phyloP scores from a whole-genome alignment of 768 basidiomycete genomes.

The Phallus indusiatus region DNA sequence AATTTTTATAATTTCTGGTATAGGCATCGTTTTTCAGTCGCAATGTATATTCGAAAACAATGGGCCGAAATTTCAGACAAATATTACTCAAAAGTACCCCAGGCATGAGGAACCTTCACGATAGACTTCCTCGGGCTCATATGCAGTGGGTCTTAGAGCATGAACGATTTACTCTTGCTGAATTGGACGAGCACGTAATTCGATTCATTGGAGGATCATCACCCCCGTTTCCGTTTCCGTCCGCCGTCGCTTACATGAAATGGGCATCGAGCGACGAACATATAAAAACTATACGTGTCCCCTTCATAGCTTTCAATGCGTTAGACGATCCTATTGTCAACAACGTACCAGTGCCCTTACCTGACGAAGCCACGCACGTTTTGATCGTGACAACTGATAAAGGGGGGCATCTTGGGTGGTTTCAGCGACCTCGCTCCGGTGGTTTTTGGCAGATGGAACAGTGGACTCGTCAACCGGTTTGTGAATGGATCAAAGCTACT shows the following conservation, averaged over 20 bases:
- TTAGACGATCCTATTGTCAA: conserved; percentile 73
- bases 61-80: conserved; percentile 60
- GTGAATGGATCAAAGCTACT: conserved; percentile 60
- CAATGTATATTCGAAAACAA: conserved; percentile 63
- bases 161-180: conserved; percentile 43
- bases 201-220: conserved; percentile 46
- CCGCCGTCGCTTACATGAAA: conserved; percentile 37
- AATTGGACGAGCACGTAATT: conserved; percentile 58
- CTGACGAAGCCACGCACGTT: conserved; percentile 35
- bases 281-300: conserved; percentile 52
- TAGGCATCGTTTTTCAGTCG: conserved; percentile 45
- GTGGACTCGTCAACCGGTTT: conserved; percentile 61
- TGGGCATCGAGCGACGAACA: conserved; percentile 54
- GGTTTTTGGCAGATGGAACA: conserved; percentile 27
- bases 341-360: conserved; percentile 48
- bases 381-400: conserved; percentile 50
- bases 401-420: conserved; percentile 84
- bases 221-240: conserved; percentile 36
- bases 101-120: conserved; percentile 25
- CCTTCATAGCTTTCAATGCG: conserved; percentile 67
- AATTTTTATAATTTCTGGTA: conserved; percentile 20
- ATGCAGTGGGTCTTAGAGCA: conserved; percentile 34
- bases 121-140: conserved; percentile 25
- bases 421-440: conserved; percentile 36
- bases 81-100: conserved; percentile 44